A percentile compares a stretch with the other conserved stretches of the same genome.
Conservation (phyloP, 345 rosid genomes). For the Xanthoceras sorbifolium region DNA sequence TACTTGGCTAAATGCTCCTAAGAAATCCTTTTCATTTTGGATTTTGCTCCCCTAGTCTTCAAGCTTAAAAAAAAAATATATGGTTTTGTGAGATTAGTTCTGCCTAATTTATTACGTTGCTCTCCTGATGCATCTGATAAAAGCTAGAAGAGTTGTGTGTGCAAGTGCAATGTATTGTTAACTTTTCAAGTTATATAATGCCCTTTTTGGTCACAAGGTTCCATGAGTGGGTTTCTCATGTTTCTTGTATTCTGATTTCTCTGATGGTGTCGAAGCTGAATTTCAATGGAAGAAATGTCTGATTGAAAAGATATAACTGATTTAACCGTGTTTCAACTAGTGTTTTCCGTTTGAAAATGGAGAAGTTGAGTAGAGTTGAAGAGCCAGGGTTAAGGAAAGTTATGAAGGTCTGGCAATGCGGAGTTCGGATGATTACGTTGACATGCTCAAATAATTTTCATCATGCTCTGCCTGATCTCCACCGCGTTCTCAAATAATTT, state of each 20-base stretch:
- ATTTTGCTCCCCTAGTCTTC: neutral
- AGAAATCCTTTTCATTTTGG: neutral
- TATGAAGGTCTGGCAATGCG: too few species aligned
- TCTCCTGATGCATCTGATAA: neutral
- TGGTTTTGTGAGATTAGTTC: neutral
- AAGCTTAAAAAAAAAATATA: neutral
- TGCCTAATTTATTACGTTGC: neutral
- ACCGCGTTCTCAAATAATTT: too few species aligned
- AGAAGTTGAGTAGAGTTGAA: too few species aligned
- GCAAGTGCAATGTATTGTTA: slow-evolving; percentile 12
- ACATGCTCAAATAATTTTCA: too few species aligned
- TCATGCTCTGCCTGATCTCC: too few species aligned
- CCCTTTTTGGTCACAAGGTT: neutral
- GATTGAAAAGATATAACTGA: too few species aligned
- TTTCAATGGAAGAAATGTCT: too few species aligned
- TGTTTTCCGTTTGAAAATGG: too few species aligned
- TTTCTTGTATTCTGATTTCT: neutral
- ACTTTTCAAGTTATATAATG: neutral
- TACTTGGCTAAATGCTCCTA: slow-evolving; percentile 66
- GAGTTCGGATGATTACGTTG: too few species aligned
- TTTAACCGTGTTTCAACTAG: too few species aligned
- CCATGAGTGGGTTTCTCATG: neutral
- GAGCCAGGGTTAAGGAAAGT: too few species aligned
- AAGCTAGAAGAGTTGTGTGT: neutral
- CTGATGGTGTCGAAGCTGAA: neutral